Evolutionary conservation across 1,139 yeast genomes (phyloP).

Genomic region (Suhomyces wounanorum): DNA sequence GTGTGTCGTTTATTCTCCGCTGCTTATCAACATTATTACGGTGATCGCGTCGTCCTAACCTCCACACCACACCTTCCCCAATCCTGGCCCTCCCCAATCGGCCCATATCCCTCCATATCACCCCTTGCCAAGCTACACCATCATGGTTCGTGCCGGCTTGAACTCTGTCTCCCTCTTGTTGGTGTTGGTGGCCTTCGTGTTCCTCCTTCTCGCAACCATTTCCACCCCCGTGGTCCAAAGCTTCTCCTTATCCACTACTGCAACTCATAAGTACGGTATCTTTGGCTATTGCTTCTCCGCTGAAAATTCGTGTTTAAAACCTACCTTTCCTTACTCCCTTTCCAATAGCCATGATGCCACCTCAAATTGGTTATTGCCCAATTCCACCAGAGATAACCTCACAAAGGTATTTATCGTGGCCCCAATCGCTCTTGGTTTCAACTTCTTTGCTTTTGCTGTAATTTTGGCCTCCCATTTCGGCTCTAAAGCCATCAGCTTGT

Average conservation of each 20-base stretch:
- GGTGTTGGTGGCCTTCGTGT: slow-evolving; percentile 39
- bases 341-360: slow-evolving; percentile 21
- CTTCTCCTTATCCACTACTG: slow-evolving; percentile 37
- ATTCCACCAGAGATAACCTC: slow-evolving; percentile 62
- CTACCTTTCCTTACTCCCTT: slow-evolving; percentile 37
- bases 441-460: slow-evolving; percentile 40
- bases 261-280: slow-evolving; percentile 71
- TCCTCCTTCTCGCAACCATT: slow-evolving; percentile 53
- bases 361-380: slow-evolving; percentile 31
- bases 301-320: slow-evolving; percentile 32
- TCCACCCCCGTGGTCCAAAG: slow-evolving; percentile 47
- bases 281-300: slow-evolving; percentile 69
- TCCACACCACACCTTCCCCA: neutral
- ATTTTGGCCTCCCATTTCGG: slow-evolving; percentile 16
- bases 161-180: slow-evolving; percentile 34
- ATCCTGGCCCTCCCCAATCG: neutral
- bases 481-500: slow-evolving; percentile 15
- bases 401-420: slow-evolving; percentile 75
- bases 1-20: neutral
- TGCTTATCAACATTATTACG: neutral
- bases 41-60: neutral
- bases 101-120: neutral
- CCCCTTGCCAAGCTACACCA: neutral
- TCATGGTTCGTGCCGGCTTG: slow-evolving; percentile 27
- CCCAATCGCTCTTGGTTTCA: slow-evolving; percentile 80